Base-by-base conservation (phyloP, 2,329 filamentous ascomycete genomes). In the Pseudopyricularia javanii region DNA sequence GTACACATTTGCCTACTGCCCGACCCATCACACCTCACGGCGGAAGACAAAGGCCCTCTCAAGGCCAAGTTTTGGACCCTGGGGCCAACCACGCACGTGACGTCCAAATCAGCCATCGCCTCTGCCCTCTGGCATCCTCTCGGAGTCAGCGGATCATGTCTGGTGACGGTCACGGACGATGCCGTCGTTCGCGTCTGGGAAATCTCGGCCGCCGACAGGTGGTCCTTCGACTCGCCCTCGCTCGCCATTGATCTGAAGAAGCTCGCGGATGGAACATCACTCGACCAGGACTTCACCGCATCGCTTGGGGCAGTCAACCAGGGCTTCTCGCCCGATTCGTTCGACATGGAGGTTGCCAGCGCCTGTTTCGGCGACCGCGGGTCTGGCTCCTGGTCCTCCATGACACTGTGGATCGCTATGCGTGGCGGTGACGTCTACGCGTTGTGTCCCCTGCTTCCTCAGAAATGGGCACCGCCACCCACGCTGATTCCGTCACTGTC, bases 361-460 rank as follows among this genome's bases (percentile, higher is more conserved):
- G 90, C 91, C 50, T 88, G 83, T 64, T 98, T 98, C 70, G 74
- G 77, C 34, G 72, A 72, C 12, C 74, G 76, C 57, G 74, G 74
- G 34, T 79, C 79, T 7, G 91, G 90, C 14, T 90, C 90, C 52
- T 98, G 93, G 93, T 87, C 90, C 7, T 82, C 91, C 9, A 96
- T 96, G 87, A 97, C 93, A 0, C 74, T 98, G 11, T 98, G 91
- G 88, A 73, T 97, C 51, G 90, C 91, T n/a, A 98, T 96, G 86
- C 82, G 82, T 35, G 86, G 89, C 55, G 93, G 93, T 3, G 91
- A 96, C 63, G 79, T 97, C 6, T 98, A 98, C 63, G 91, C 91
- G 2, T 73, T 98, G 8, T 96, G 91, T 63, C 93, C 93, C 2
- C 75, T 98, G 40, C 73, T 98, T 32, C 93, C 93, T 1, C 82